Base-by-base conservation (phyloP, 257 asterid genomes). In the Ophiorrhiza pumila region DNA sequence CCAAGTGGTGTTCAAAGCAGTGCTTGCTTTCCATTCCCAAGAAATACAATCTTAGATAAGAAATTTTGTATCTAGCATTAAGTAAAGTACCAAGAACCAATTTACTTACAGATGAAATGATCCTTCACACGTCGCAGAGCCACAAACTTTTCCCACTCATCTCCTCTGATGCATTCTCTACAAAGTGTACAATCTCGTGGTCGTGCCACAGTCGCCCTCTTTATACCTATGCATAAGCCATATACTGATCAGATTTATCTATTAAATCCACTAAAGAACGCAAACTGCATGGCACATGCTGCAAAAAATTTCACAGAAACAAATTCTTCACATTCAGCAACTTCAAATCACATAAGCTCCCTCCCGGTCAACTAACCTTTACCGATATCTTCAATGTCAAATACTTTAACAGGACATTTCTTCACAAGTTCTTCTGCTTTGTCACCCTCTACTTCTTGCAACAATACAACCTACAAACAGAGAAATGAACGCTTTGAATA, bases 81-180 rank as follows among this genome's bases (percentile, higher is more conserved):
- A 42, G 14, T 23, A 53, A 53, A 60, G 23, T 49, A 29, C n/a
- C 57, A 0, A 35, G 25, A 76, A 62, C 27, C 63, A 52, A 32
- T 71, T 71, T 58, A 87, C 98, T 94, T 87, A 91, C 99, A 94
- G 76, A 91, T 89, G 85, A 94, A 94, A 83, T 94, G 98, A 79
- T 94, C 88, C 79, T 91, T 94, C 66, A 94, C 93, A 43, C 97
- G 96, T 32, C 89, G 84, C 71, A 94, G 78, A 20, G 89, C 77
- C 34, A 90, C 96, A 59, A 74, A 80, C 77, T 86, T 79, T 55
- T 88, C 93, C 99, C 99, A 94, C 56, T 75, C 95, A 77, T 80
- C 93, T 50, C 87, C 97, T 77, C 93, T 78, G 73, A 88, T 84
- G 87, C 98, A 91, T 87, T 94, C 96, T 76, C 99, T 86, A 70